Evolutionary conservation across 768 basidiomycete species (phyloP), one percentile per base, ranked within the genome.

Genomic region (Mycena olivaceomarginata): DNA sequence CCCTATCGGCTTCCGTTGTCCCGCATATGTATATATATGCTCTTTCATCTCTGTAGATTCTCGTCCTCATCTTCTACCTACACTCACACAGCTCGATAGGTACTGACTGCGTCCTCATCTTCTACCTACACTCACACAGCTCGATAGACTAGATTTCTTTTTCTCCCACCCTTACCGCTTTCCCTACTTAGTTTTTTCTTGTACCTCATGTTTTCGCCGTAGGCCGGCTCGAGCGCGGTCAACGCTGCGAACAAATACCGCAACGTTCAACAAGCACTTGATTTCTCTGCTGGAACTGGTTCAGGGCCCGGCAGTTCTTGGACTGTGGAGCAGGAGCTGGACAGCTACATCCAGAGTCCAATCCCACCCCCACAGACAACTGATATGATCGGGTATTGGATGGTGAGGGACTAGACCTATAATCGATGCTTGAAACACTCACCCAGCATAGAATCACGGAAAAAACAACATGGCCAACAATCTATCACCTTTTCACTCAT

Each of bases 241-340:
- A 67, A 67, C 18, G 67, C 37, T 40, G 67, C 51, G 37, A 56
- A 67, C 39, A 67, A 67, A 56, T 67, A 67, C 48, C 48, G 66
- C 46, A 67, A 67, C 16, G 66, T 67, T 67, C 66, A 67, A 37
- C 66, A 67, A 40, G 67, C 67, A 56, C 67, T 67, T 13, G 8
- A 67, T 45, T 69, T 69, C 56, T 69, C 68, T 16, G 11, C 68
- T 69, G 68, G 68, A 59, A 11, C 68, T 59, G 68, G 22, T 59
- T 69, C 20, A 13, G 68, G 68, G 16, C 56, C 68, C 39, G 41
- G 68, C 68, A 51, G 66, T 57, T 18, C 67, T 68, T 57, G 67
- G 67, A 68, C 67, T 13, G 67, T 68, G 53, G 67, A 68, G 15
- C 53, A 68, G 13, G 67, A 68, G 53, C 10, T 68, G 53, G 67